phyloP scores from a whole-genome alignment of 352 stramenopile genomes.

The Achlya hypogyna region DNA sequence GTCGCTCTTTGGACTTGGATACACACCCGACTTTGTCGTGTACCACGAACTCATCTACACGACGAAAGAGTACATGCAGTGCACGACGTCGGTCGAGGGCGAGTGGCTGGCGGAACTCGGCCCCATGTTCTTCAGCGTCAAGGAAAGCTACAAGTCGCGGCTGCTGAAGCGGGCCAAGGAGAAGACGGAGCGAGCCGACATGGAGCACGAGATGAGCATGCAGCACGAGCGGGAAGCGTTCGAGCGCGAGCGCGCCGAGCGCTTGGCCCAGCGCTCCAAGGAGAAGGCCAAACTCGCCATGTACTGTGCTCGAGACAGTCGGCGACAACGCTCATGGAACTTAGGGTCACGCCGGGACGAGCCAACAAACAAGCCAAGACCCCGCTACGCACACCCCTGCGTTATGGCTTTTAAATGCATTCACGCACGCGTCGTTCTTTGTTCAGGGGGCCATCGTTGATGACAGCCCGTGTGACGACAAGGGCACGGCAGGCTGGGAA shows the following conservation, averaged over 20 bases:
- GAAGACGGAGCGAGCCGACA: slow-evolving; percentile 49
- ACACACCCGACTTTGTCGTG: slow-evolving; percentile 98
- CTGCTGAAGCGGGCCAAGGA: slow-evolving; percentile 86
- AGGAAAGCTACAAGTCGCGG: slow-evolving; percentile 92
- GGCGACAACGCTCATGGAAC: not conserved
- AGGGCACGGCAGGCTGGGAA: too few relatives aligned
- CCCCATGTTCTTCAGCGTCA: slow-evolving; percentile 99
- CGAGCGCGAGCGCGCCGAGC: slow-evolving; percentile 18
- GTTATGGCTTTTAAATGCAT: slow-evolving; percentile 53
- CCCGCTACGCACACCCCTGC: slow-evolving; percentile 45
- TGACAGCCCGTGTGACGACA: too few relatives aligned
- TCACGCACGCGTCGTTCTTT: not conserved
- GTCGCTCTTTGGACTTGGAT: slow-evolving; percentile 96
- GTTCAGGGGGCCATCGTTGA: too few relatives aligned
- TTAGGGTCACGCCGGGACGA: slow-evolving; percentile 49
- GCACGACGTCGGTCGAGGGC: slow-evolving; percentile 96
- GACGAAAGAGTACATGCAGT: slow-evolving; percentile 98
- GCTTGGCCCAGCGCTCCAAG: slow-evolving; percentile 18
- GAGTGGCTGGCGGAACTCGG: slow-evolving; percentile 99
- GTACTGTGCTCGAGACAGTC: not conserved
- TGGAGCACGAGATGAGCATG: slow-evolving; percentile 79
- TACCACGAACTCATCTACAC: slow-evolving; percentile 99
- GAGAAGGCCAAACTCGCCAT: slow-evolving; percentile 22
- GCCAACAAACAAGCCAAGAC: slow-evolving; percentile 34
- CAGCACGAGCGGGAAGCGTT: slow-evolving; percentile 15